These are phyloP conservation scores for Thraustotheca clavata DNA, from an alignment of 352 stramenopile species.

Conservation along the genomic window DNA sequence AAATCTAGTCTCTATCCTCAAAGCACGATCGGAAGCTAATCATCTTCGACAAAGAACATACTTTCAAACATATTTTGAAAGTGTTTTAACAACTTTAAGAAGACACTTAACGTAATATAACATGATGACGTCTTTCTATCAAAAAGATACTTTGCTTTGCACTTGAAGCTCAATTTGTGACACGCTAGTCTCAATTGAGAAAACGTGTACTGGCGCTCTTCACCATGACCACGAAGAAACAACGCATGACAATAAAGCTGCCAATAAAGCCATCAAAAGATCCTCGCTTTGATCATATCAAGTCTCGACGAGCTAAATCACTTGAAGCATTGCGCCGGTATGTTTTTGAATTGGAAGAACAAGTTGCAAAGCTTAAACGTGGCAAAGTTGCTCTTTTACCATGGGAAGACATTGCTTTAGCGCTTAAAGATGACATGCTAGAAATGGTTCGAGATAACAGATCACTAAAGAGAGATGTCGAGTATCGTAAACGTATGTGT, in stretches of 20 bases:
- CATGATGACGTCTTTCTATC: background rate
- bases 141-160: background rate
- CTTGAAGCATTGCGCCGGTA: background rate
- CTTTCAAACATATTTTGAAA: background rate
- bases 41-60: background rate
- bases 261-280: slow-evolving; percentile 2
- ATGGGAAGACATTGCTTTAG: slow-evolving; percentile 15
- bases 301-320: slow-evolving; percentile 11
- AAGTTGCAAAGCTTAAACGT: slow-evolving; percentile 4
- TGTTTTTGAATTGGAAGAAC: slow-evolving; percentile 4
- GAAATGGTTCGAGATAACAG: slow-evolving; percentile 5
- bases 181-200: too few relatives aligned
- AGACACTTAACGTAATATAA: too few relatives aligned
- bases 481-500: background rate
- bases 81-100: background rate
- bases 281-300: slow-evolving; percentile 10
- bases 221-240: background rate
- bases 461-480: slow-evolving; percentile 2
- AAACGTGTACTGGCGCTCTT: too few relatives aligned
- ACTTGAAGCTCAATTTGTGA: background rate
- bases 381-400: slow-evolving; percentile 5
- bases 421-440: slow-evolving; percentile 6
- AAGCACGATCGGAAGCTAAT: background rate
- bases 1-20: background rate
- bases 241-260: slow-evolving; percentile 4